phyloP scores from a whole-genome alignment of 2,329 filamentous ascomycete species.

The Penicillium sumatraense region DNA sequence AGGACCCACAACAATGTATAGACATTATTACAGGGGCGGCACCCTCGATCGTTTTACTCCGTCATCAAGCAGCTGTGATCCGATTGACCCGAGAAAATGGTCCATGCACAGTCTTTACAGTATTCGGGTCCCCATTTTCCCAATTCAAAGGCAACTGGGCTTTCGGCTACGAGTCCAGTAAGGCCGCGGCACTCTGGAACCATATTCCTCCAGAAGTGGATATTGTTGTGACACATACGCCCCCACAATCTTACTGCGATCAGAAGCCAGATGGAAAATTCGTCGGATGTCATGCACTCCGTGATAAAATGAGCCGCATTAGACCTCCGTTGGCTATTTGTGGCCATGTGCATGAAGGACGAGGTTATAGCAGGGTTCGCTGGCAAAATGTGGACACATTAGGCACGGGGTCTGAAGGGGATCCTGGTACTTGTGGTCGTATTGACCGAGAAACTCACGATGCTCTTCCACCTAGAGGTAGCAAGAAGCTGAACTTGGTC shows the following conservation, averaged over 20 bases:
- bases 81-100: slow-evolving; percentile 50
- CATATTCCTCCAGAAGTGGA: slow-evolving; percentile 57
- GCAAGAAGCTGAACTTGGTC: slow-evolving; percentile 59
- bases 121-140: slow-evolving; percentile 65
- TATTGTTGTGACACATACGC: slow-evolving; percentile 62
- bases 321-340: slow-evolving; percentile 59
- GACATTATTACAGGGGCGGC: slow-evolving; percentile 45
- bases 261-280: slow-evolving; percentile 30
- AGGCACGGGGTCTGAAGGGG: not conserved
- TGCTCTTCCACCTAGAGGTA: slow-evolving; percentile 48
- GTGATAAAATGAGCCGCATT: slow-evolving; percentile 49
- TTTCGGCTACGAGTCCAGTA: slow-evolving; percentile 56
- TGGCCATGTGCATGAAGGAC: slow-evolving; percentile 63
- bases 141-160: slow-evolving; percentile 56
- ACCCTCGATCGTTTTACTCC: slow-evolving; percentile 56
- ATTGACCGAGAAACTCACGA: slow-evolving; percentile 24
- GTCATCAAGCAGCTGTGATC: slow-evolving; percentile 53
- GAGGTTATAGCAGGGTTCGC: slow-evolving; percentile 57
- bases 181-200: slow-evolving; percentile 53
- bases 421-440: slow-evolving; percentile 10
- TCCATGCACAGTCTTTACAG: slow-evolving; percentile 54
- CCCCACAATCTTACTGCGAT: slow-evolving; percentile 57
- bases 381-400: slow-evolving; percentile 41
- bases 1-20: slow-evolving; percentile 51
- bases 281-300: slow-evolving; percentile 57